Percentiles rank a stretch among this genome's conserved stretches.
Evolutionary conservation across 2,329 filamentous ascomycete species (phyloP).

Genomic region (Trichophyton verrucosum): DNA sequence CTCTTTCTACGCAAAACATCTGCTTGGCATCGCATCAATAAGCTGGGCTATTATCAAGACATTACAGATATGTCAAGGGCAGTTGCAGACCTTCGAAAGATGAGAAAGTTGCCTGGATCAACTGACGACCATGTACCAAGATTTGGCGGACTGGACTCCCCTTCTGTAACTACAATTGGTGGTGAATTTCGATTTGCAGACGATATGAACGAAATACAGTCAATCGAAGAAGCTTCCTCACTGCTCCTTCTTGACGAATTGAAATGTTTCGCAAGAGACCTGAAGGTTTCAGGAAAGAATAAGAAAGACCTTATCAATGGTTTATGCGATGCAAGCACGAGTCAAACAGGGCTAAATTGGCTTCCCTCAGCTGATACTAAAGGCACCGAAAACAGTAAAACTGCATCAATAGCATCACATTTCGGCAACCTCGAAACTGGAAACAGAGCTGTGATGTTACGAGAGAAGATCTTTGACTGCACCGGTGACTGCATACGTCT

Average conservation of each 20-base stretch:
- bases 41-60: conserved; percentile 69
- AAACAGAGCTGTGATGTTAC: conserved; percentile 62
- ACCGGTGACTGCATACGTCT: conserved; percentile 78
- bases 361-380: conserved; percentile 42
- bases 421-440: conserved; percentile 17
- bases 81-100: conserved; percentile 50
- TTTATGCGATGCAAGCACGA: conserved; percentile 60
- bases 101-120: conserved; percentile 42
- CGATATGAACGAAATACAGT: conserved; percentile 60
- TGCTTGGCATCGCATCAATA: conserved; percentile 73
- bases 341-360: conserved; percentile 63
- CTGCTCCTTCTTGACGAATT: conserved; percentile 79
- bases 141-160: conserved; percentile 39
- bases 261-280: conserved; percentile 71
- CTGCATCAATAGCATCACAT: conserved; percentile 27
- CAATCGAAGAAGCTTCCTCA: conserved; percentile 69
- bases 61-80: conserved; percentile 61
- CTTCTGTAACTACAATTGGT: conserved; percentile 39
- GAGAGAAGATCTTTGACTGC: conserved; percentile 61
- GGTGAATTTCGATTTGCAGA: conserved; percentile 67
- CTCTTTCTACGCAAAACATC: conserved; percentile 86
- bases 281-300: conserved; percentile 74
- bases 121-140: conserved; percentile 22
- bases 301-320: conserved; percentile 67
- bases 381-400: conserved; percentile 50